phyloP scores from a whole-genome alignment of 192 early-diverging fungal genomes.

The Coemansia sp. region DNA sequence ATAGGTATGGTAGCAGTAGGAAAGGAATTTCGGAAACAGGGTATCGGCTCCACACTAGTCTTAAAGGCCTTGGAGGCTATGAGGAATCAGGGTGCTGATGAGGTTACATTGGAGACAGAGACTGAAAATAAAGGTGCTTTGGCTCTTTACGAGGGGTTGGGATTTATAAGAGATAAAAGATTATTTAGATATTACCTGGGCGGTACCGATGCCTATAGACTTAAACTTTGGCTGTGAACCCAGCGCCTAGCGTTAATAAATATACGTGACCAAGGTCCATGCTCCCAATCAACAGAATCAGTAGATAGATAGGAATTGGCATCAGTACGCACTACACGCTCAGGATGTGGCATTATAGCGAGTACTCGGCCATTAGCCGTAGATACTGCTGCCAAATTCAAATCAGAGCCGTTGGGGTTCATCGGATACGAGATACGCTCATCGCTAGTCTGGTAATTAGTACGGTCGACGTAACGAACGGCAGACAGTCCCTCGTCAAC shows the following conservation, averaged over 20 bases:
- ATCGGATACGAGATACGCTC: constrained; percentile 84
- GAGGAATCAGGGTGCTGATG: constrained; percentile 76
- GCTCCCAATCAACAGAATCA: constrained; percentile 29
- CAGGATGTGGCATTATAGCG: constrained; percentile 99
- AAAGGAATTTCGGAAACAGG: constrained; percentile 74
- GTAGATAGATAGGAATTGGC: constrained; percentile 89
- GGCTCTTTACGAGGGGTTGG: constrained; percentile 84
- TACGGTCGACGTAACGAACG: constrained; percentile 83
- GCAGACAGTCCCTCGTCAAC: constrained; percentile 62
- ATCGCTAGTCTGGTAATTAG: constrained; percentile 59
- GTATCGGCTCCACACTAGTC: constrained; percentile 81
- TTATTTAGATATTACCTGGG: constrained; percentile 92
- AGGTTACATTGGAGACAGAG: constrained; percentile 89
- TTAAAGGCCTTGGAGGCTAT: constrained; percentile 73
- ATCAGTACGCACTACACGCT: constrained; percentile 82
- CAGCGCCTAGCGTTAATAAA: constrained; percentile 93
- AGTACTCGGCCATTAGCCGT: constrained; percentile 87
- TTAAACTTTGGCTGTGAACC: constrained; percentile 71
- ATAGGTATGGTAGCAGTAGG: constrained; percentile 97
- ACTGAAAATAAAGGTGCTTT: constrained; percentile 83
- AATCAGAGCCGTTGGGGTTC: constrained; percentile 95
- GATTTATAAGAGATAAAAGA: constrained; percentile 93
- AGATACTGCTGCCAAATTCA: constrained; percentile 86
- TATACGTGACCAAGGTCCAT: constrained; percentile 89
- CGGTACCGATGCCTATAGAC: constrained; percentile 87